Evolutionary conservation across 2,329 filamentous ascomycete genomes (phyloP).

Genomic region (Hyphodiscus sp.): DNA sequence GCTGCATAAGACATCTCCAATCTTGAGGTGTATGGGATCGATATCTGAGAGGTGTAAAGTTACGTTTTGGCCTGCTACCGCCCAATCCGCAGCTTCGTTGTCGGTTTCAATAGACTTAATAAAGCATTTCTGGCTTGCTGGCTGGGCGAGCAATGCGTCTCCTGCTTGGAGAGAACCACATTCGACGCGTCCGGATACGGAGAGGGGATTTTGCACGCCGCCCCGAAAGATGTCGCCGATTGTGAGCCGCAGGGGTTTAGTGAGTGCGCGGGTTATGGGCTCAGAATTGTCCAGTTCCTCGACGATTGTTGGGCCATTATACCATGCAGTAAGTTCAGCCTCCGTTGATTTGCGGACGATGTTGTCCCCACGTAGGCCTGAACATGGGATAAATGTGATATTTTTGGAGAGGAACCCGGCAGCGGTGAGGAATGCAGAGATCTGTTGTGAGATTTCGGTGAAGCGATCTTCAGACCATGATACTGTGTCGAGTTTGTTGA

Average conservation of each 20-base stretch:
- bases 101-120: conserved; percentile 79
- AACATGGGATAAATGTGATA: conserved; percentile 81
- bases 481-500: conserved; percentile 92
- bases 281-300: conserved; percentile 81
- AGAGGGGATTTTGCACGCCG: conserved; percentile 73
- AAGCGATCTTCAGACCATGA: conserved; percentile 79
- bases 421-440: conserved; percentile 72
- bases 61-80: conserved; percentile 84
- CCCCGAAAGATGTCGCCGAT: conserved; percentile 82
- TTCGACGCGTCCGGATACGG: conserved; percentile 80
- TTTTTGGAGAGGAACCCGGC: conserved; percentile 79
- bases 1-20: conserved; percentile 82
- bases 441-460: conserved; percentile 76
- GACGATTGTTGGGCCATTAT: conserved; percentile 70
- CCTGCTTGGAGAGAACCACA: conserved; percentile 78
- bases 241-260: conserved; percentile 77
- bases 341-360: conserved; percentile 56
- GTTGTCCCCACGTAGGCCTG: conserved; percentile 84
- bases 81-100: conserved; percentile 71
- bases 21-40: conserved; percentile 72
- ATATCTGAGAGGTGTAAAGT: conserved; percentile 80
- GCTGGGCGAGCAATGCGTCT: conserved; percentile 72
- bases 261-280: conserved; percentile 61
- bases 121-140: conserved; percentile 71
- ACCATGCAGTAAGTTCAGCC: conserved; percentile 61